Conservation (phyloP, 2,329 filamentous ascomycete genomes). For the Aquanectria penicillioides region DNA sequence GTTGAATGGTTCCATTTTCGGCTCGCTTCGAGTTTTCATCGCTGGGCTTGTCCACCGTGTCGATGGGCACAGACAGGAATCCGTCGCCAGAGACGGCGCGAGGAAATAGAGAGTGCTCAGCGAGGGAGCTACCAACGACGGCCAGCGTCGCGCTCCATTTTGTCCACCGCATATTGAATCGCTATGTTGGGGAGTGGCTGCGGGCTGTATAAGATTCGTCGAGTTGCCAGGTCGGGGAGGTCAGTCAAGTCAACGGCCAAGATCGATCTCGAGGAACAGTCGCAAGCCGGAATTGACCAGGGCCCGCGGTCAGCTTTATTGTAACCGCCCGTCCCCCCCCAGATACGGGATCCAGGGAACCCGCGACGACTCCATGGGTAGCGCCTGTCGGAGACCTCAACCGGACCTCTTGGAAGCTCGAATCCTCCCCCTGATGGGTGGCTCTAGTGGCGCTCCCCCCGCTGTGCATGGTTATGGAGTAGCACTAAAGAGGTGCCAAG, state of each 20-base stretch:
- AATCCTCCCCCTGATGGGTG: constrained; percentile 20
- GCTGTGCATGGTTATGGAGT: constrained; percentile 16
- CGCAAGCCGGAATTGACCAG: too few relatives aligned
- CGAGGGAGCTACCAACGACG: constrained; percentile 23
- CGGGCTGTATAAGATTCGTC: neutral
- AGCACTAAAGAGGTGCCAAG: constrained; percentile 26
- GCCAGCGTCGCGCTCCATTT: constrained; percentile 28
- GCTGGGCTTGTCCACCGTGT: constrained; percentile 41
- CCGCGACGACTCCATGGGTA: neutral
- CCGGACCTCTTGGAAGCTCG: constrained; percentile 3
- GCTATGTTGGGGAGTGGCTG: neutral
- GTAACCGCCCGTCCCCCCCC: neutral
- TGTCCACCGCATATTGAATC: constrained; percentile 38
- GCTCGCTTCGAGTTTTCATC: constrained; percentile 37
- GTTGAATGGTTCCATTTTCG: constrained; percentile 41
- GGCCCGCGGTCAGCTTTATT: constrained; percentile 17
- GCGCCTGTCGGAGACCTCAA: too few relatives aligned
- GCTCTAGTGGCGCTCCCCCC: constrained; percentile 22
- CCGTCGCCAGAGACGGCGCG: constrained; percentile 47
- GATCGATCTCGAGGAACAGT: neutral
- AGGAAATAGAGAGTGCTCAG: constrained; percentile 38
- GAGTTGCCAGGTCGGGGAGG: neutral
- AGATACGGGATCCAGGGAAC: neutral
- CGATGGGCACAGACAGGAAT: constrained; percentile 50
- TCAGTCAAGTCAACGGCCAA: neutral